Base-by-base conservation (phyloP, 768 basidiomycete genomes). In the Mrakia gelida region DNA sequence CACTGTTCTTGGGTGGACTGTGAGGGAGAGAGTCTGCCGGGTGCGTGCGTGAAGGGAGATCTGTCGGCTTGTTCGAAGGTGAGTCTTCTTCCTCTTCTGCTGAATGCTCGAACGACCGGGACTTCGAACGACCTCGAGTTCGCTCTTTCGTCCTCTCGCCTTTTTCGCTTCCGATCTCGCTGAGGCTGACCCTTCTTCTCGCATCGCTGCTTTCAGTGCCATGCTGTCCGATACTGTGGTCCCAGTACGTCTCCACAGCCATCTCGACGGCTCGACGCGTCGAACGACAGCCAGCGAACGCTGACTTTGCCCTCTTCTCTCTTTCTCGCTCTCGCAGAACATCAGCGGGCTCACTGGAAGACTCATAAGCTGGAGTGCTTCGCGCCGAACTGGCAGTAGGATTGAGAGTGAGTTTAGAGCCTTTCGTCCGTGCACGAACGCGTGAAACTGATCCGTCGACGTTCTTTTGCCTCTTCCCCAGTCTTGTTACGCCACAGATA, bases 261-360 rank as follows among this genome's bases (percentile, higher is more conserved):
- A 11, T 18, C 38, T 41, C 65, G 38, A 38, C n/a, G 8, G 38
- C 8, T 38, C 38, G 32, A 28, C 38, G n/a, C 21, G 21, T 67
- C 38, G 65, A 28, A 28, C 65, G n/a, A n/a, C n/a, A n/a, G n/a
- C n/a, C n/a, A n/a, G n/a, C n/a, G 32, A 32, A 26, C n/a, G 28
- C 65, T 67, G 65, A 67, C 65, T 16, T 34, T 6, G 38, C 65
- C 15, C 34, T 15, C 15, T 67, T 15, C 8, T 65, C 13, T 30
- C 62, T 16, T 38, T 67, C 65, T 34, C 32, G 2, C 21, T 21
- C 18, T 23, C 23, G 16, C 16, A 70, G 67, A 43, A 23, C 67
- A 70, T n/a, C 67, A 70, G 32, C 34, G 26, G 21, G 41, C 67
- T 38, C 34, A 70, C 67, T 70, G 67, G 67, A 70, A 70, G 41